Conservation (phyloP, 331 rosid genomes). For the Cydonia oblonga region DNA sequence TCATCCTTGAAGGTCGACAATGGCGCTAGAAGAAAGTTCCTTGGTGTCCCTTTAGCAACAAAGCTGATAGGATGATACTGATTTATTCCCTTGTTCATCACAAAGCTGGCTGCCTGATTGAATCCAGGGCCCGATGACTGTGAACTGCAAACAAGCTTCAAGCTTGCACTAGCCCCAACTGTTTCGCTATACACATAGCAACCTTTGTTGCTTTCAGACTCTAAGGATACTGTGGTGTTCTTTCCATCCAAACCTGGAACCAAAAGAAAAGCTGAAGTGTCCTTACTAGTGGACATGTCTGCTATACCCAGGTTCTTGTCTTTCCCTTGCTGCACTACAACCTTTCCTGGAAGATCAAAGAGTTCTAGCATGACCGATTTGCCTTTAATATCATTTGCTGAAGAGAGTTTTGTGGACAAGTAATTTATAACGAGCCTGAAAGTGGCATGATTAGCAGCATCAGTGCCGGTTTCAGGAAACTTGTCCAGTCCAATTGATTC, state of each 20-base stretch:
- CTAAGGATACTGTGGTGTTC: constrained; percentile 38
- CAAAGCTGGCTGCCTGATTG: constrained; percentile 50
- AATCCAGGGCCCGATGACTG: constrained; percentile 12
- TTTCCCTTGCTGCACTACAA: constrained; percentile 36
- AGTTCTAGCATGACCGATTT: constrained; percentile 48
- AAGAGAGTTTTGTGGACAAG: constrained; percentile 6
- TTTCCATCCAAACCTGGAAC: constrained; percentile 54
- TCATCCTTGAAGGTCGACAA: constrained; percentile 49
- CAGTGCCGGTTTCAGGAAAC: constrained; percentile 38
- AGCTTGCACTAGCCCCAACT: constrained; percentile 1
- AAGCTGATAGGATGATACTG: constrained; percentile 70
- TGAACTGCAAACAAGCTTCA: constrained; percentile 46
- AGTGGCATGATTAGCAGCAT: constrained; percentile 35
- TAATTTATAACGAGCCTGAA: constrained; percentile 41
- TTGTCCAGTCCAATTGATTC: constrained; percentile 38
- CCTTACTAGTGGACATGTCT: constrained; percentile 13
- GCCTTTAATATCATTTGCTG: constrained; percentile 15
- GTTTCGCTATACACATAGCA: constrained; percentile 43
- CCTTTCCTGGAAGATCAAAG: constrained; percentile 52
- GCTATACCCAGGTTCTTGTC: constrained; percentile 22
- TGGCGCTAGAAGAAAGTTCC: constrained; percentile 57
- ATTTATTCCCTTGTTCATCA: constrained; percentile 25
- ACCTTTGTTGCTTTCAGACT: constrained; percentile 35
- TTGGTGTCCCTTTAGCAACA: constrained; percentile 41
- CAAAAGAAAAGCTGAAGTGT: constrained; percentile 30